Evolutionary conservation across 2,329 filamentous ascomycete genomes (phyloP), one percentile per base, ranked within the genome.

Genomic region (Polychaeton citri): DNA sequence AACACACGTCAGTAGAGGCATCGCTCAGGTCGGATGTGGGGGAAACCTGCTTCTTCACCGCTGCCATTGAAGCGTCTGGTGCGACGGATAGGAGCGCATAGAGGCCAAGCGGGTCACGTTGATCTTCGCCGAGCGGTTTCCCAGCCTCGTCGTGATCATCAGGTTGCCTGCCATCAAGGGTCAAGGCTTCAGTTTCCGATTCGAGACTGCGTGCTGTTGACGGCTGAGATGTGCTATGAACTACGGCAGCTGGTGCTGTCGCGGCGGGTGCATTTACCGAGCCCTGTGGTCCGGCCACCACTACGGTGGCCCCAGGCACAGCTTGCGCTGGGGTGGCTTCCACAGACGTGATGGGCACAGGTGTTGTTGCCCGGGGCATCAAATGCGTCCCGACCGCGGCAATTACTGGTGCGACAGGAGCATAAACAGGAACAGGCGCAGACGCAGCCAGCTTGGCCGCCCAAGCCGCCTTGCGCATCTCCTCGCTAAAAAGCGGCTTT

Each of bases 41-140:
- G 6, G 15, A 17, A n/a, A 12, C 31, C n/a, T 17, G 19, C 38
- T 34, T 37, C 24, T 37, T 40, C 7, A 40, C 24, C 2, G 24
- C 18, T 7, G n/a, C 15, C 4, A 37, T 21, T 1, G 24, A 16
- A 9, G 35, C 20, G 4, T 34, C 32, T n/a, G 34, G 38, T n/a
- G 26, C 34, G 9, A 37, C 24, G 6, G 17, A 20, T 7, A 40
- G 24, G 4, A 37, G n/a, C n/a, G 35, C 31, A 13, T 40, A 40
- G 10, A 40, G 16, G n/a, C n/a, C n/a, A 12, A 26, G 34, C 2
- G 37, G 33, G 19, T 38, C 30, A 17, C 30, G 28, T 18, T 21
- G 13, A 7, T 28, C n/a, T n/a, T 32, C 13, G 21, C 21, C 16
- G 6, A 12, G 1, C 6, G 30, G 2, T 19, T 18, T 7, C 10